Percentiles rank a stretch among this genome's conserved stretches.
Evolutionary conservation across 1,284 basidiomycete genomes (phyloP).

Genomic region (Cryptococcus maquisensis): DNA sequence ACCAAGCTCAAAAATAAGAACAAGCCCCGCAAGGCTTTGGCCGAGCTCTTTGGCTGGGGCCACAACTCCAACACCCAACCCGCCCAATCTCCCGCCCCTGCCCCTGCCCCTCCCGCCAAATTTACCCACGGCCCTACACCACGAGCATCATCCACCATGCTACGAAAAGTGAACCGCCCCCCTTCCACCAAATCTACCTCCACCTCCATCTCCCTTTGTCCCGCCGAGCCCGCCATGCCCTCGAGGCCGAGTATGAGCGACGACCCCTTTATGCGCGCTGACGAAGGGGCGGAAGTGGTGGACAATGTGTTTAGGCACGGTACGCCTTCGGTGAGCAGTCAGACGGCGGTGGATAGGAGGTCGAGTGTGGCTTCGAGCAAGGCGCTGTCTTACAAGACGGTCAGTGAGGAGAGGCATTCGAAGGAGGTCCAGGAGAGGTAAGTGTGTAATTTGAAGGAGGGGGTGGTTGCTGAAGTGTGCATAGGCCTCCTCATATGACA

Average conservation of each 20-base stretch:
- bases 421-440: not conserved
- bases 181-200: conserved; percentile 9
- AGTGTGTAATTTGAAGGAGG: not conserved
- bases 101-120: conserved; percentile 3
- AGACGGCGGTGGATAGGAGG: conserved; percentile 11
- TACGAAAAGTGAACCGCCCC: conserved; percentile 12
- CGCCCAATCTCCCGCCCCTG: not conserved
- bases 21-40: conserved; percentile 32
- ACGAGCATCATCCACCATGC: conserved; percentile 13
- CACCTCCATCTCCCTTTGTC: conserved; percentile 5
- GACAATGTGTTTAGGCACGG: conserved; percentile 15
- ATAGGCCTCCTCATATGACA: not conserved
- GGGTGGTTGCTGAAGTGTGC: not conserved
- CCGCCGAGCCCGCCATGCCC: conserved; percentile 9
- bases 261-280: conserved; percentile 33
- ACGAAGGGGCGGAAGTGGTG: conserved; percentile 28
- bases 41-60: conserved; percentile 33
- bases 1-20: conserved; percentile 19
- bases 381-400: conserved; percentile 25
- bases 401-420: conserved; percentile 11
- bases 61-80: conserved; percentile 11
- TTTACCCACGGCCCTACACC: conserved; percentile 7
- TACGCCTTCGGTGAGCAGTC: conserved; percentile 17
- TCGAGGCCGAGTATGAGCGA: conserved; percentile 35
- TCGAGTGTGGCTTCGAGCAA: conserved; percentile 21